A percentile compares a stretch with the other conserved stretches of the same genome.
Evolutionary conservation across 176 grass and related monocot species (phyloP).

Genomic region (Rhipidocladum racemiflorum): DNA sequence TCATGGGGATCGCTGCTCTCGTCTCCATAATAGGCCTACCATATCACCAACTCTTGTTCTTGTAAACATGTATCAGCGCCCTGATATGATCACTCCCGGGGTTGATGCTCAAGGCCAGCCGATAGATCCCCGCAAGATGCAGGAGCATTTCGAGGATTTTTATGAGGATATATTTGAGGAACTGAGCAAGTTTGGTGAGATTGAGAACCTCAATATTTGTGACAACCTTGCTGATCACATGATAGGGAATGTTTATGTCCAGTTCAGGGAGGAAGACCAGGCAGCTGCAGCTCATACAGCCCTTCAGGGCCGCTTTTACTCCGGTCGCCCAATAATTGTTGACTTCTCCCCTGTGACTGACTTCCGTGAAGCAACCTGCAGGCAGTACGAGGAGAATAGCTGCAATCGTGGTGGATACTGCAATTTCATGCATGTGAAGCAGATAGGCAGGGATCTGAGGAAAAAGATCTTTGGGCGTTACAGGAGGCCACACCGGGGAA

Average conservation of each 20-base stretch:
- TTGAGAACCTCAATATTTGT: conserved; percentile 46
- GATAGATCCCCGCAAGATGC: conserved; percentile 40
- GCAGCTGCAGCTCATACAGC: conserved; percentile 48
- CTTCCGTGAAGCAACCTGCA: conserved; percentile 49
- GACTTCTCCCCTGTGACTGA: conserved; percentile 50
- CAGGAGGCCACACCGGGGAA: conserved; percentile 30
- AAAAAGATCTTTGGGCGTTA: conserved; percentile 39
- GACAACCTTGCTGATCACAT: conserved; percentile 49
- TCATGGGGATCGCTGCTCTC: conserved; percentile 46
- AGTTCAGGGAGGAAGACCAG: conserved; percentile 51
- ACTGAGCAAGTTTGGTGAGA: conserved; percentile 54
- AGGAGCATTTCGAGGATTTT: conserved; percentile 55
- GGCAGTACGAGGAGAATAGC: conserved; percentile 50
- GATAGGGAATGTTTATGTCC: conserved; percentile 54
- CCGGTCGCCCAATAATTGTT: conserved; percentile 45
- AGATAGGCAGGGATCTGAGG: conserved; percentile 45
- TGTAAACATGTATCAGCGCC: conserved; percentile 46
- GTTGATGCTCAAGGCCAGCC: conserved; percentile 51
- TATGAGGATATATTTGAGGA: conserved; percentile 53
- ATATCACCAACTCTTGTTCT: conserved; percentile 50
- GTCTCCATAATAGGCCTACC: conserved; percentile 45
- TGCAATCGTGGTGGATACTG: conserved; percentile 44
- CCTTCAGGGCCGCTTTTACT: conserved; percentile 46
- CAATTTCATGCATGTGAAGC: conserved; percentile 52
- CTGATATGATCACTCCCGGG: conserved; percentile 49